phyloP scores from a whole-genome alignment of 2,329 filamentous ascomycete genomes.

The Penicillium rolfsii region DNA sequence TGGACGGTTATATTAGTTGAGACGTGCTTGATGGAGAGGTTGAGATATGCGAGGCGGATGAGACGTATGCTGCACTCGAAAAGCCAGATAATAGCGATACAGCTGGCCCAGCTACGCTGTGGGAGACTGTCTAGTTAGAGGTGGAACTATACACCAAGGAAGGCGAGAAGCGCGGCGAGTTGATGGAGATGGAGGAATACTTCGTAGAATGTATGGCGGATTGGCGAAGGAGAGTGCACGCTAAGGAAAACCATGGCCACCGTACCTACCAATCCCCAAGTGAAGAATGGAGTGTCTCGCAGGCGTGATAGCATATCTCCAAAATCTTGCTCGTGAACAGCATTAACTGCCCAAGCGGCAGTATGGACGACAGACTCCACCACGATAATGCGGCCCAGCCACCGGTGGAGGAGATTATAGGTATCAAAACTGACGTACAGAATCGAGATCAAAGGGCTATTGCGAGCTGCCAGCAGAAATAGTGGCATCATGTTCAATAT shows the following conservation, averaged over 20 bases:
- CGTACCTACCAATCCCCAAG: slow-evolving; percentile 51
- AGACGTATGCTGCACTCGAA: slow-evolving; percentile 52
- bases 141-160: slow-evolving; percentile 52
- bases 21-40: slow-evolving; percentile 53
- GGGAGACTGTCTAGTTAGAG: slow-evolving; percentile 46
- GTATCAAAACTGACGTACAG: slow-evolving; percentile 92
- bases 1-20: slow-evolving; percentile 59
- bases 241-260: slow-evolving; percentile 45
- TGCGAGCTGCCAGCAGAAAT: slow-evolving; percentile 64
- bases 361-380: slow-evolving; percentile 72
- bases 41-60: slow-evolving; percentile 55
- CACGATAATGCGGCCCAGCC: slow-evolving; percentile 76
- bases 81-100: slow-evolving; percentile 45
- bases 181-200: slow-evolving; percentile 67
- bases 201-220: slow-evolving; percentile 95
- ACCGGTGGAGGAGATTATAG: slow-evolving; percentile 87
- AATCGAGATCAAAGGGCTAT: slow-evolving; percentile 84
- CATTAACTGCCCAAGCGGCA: slow-evolving; percentile 75
- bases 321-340: slow-evolving; percentile 38
- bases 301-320: slow-evolving; percentile 40
- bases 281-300: slow-evolving; percentile 45
- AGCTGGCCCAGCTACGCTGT: slow-evolving; percentile 44
- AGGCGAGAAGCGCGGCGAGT: slow-evolving; percentile 45
- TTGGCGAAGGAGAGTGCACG: slow-evolving; percentile 59
- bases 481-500: no score